Evolutionary conservation across 495 filamentous ascomycete genomes (phyloP), one percentile per base, ranked within the genome.

Genomic region (Saxispiralis lemnorum): DNA sequence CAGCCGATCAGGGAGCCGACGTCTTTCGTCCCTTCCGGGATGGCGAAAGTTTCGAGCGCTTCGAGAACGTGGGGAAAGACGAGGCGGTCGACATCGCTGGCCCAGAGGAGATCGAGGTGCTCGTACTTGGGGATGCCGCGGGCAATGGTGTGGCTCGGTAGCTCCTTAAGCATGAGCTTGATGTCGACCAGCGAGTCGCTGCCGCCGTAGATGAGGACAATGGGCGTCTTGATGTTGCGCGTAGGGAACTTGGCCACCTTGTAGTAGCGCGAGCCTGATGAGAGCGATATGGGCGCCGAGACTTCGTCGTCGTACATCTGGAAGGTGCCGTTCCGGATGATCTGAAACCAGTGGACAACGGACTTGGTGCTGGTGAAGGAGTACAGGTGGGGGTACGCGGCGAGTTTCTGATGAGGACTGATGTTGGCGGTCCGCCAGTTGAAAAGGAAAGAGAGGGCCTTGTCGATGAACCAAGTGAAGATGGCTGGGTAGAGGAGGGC

Each of bases 261-360:
- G 58, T 83, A 82, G 57, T 81, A 82, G 47, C 67, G 76, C 28
- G 65, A 69, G 7, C 68, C 68, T 20, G 58, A 55, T 0, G 45
- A 51, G 9, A 76, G 47, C 38, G 66, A 68, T 35, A 83, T 62
- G 1, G 74, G 73, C 3, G 70, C 67, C 44, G 81, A 78, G 6
- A 89, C 71, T 54, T 95, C 88, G 54, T 97, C 89, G 54, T 97
- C 89, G 59, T 85, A 96, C 80, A 97, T 95, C 60, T 96, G 89
- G 58, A 97, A 97, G 24, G 71, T 81, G 49, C 81, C 79, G 54
- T 86, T 94, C 36, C 89, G 78, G 49, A 97, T 96, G 53, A 97
- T 94, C 56, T 97, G 89, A 61, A 97, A 97, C 89, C 89, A 97
- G 53, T 97, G 89, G 0, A 97, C 89, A 7, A 94, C 83, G 12